Conservation (phyloP, 768 basidiomycete genomes). For the Mycena chlorophos region DNA sequence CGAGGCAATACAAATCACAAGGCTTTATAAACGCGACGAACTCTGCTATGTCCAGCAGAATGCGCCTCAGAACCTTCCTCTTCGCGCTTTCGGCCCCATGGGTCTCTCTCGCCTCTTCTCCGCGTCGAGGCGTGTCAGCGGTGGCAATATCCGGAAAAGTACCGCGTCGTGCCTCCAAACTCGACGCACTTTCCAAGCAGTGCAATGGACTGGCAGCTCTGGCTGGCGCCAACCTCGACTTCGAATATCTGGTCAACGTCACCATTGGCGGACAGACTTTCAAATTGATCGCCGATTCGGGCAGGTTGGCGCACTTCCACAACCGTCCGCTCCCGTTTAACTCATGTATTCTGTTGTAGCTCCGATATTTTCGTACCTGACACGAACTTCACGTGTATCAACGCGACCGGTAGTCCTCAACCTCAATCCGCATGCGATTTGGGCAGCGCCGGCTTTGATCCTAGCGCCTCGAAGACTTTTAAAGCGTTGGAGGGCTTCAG, state of each 20-base stretch:
- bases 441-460: slow-evolving; percentile 23
- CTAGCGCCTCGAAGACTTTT: slow-evolving; percentile 20
- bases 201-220: slow-evolving; percentile 4
- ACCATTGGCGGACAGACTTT: slow-evolving; percentile 23
- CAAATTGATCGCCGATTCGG: slow-evolving; percentile 20
- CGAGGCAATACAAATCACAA: no score
- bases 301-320: slow-evolving; percentile 15
- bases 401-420: slow-evolving; percentile 13
- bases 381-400: slow-evolving; percentile 24
- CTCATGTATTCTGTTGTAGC: slow-evolving; percentile 7
- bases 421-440: slow-evolving; percentile 18
- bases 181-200: not conserved
- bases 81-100: no score
- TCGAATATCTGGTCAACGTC: slow-evolving; percentile 22
- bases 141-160: slow-evolving; percentile 11
- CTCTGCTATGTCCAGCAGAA: no score
- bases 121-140: no score
- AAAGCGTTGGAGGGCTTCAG: slow-evolving; percentile 15
- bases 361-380: slow-evolving; percentile 25
- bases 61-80: no score
- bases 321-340: not conserved
- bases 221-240: slow-evolving; percentile 18
- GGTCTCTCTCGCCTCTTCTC: no score
- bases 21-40: no score
- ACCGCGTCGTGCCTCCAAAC: slow-evolving; percentile 15